Evolutionary conservation across 441 rosid genomes (phyloP).

Genomic region (Aquilaria agallochum): DNA sequence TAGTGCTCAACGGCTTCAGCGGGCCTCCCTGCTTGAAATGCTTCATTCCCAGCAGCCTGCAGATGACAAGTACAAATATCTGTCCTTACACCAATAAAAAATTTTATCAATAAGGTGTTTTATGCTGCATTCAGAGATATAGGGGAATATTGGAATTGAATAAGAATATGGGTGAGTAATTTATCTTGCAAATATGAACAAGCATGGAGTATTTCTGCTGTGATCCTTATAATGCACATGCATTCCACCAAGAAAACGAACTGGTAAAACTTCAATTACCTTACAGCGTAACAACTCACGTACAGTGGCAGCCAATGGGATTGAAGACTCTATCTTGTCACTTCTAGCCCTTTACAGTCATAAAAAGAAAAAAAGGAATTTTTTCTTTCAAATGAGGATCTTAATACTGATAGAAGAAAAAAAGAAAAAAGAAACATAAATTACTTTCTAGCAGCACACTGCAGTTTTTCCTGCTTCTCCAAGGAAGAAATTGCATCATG

Average conservation of each 20-base stretch:
- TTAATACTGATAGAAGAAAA: background rate
- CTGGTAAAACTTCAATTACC: conserved; percentile 31
- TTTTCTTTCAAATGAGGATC: background rate
- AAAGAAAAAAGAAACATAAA: conserved; percentile 3
- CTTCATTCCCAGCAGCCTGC: conserved; percentile 91
- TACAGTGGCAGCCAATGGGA: conserved; percentile 57
- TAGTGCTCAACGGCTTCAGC: conserved; percentile 92
- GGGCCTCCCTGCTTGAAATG: conserved; percentile 84
- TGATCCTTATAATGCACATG: no score
- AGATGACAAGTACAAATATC: conserved; percentile 12
- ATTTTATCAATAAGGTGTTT: no score
- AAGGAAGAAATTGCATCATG: conserved; percentile 76
- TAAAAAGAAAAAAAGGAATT: conserved; percentile 1
- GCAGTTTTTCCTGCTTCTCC: conserved; percentile 53
- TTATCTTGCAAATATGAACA: no score
- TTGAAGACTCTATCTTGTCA: conserved; percentile 43
- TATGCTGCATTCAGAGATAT: no score
- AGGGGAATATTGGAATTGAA: no score
- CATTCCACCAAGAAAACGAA: no score
- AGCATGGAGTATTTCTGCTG: no score
- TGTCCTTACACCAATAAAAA: background rate
- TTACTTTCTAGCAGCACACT: conserved; percentile 41
- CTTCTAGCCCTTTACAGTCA: conserved; percentile 30
- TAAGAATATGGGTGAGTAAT: no score
- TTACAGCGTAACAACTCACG: conserved; percentile 69